Evolutionary conservation across 345 rosid species (phyloP).

Genomic region (Hibiscus tridactylites): DNA sequence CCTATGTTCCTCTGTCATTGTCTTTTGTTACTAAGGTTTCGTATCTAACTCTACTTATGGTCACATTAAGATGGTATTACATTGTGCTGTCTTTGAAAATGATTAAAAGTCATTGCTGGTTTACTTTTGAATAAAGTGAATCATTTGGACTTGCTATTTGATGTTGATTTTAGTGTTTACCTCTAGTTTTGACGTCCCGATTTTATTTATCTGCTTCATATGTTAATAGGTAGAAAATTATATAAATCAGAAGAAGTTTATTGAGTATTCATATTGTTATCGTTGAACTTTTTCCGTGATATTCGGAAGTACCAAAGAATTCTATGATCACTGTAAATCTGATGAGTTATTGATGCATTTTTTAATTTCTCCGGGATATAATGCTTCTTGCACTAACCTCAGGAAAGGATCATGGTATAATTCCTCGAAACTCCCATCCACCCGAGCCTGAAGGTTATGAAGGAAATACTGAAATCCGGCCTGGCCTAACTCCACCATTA

Average conservation of each 20-base stretch:
- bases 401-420: no score
- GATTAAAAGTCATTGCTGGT: not conserved
- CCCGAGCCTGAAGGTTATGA: no score
- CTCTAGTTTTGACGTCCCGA: no score
- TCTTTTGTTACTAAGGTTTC: not conserved
- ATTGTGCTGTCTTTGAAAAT: not conserved
- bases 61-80: not conserved
- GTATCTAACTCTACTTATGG: not conserved
- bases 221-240: not conserved
- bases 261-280: not conserved
- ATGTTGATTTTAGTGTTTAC: not conserved
- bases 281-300: not conserved
- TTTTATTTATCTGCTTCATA: not conserved
- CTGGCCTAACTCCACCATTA: no score
- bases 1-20: conserved; percentile 3
- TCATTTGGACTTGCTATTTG: not conserved
- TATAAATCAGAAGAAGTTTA: not conserved
- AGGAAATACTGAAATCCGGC: no score
- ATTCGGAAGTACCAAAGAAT: not conserved
- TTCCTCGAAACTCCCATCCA: no score
- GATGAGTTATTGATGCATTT: not conserved
- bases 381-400: no score
- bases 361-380: no score
- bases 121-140: not conserved
- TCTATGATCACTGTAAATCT: not conserved